Evolutionary conservation across 192 early-diverging fungal species (phyloP).

Genomic region (Rhizophagus clarus): DNA sequence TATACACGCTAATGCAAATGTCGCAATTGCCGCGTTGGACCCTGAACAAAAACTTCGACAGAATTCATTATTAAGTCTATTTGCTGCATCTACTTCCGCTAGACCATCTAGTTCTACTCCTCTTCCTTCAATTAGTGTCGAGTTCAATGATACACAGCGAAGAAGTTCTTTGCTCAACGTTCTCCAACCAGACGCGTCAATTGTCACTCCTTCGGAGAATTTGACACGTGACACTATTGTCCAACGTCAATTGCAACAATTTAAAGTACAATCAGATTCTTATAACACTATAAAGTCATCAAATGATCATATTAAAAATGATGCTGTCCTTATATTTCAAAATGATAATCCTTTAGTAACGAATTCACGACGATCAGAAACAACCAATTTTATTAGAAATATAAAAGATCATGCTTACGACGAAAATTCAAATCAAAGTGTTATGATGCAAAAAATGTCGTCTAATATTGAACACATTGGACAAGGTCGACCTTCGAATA

Average conservation of each 20-base stretch:
- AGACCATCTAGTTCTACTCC: slow-evolving; percentile 1
- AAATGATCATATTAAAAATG: not conserved
- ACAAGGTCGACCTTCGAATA: slow-evolving; percentile 24
- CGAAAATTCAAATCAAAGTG: slow-evolving; percentile 4
- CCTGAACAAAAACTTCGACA: slow-evolving; percentile 28
- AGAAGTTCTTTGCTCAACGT: slow-evolving; percentile 21
- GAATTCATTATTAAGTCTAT: slow-evolving; percentile 29
- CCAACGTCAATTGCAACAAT: not conserved
- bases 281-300: not conserved
- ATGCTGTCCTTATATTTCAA: not conserved
- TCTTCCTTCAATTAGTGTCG: not conserved
- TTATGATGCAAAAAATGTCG: not conserved
- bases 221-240: not conserved
- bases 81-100: slow-evolving; percentile 9
- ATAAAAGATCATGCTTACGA: not conserved
- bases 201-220: not conserved
- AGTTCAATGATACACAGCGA: not conserved
- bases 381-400: not conserved
- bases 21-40: slow-evolving; percentile 16
- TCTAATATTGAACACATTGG: slow-evolving; percentile 5
- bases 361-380: not conserved
- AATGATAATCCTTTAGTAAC: not conserved
- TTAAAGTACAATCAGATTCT: not conserved
- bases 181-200: slow-evolving; percentile 11
- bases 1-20: slow-evolving; percentile 9